A percentile compares a stretch with the other conserved stretches of the same genome.
These are phyloP conservation scores for Penstemon eatonii DNA, from an alignment of 257 asterid species.

Conservation along the genomic window DNA sequence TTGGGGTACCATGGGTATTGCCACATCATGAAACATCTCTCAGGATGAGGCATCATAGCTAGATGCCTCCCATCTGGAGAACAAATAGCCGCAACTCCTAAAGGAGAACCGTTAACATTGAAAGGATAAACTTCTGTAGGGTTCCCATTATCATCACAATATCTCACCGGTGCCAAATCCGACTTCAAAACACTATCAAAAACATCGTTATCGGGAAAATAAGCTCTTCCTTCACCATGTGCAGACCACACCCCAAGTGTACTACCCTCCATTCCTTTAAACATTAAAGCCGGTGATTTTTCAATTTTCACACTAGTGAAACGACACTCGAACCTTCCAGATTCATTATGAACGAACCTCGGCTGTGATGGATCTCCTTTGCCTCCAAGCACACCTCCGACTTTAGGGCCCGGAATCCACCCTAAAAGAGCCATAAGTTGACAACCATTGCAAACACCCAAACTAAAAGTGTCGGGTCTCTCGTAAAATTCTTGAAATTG, in stretches of 20 bases:
- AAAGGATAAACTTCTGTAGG: conserved; percentile 79
- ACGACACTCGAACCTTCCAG: conserved; percentile 84
- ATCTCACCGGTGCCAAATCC: conserved; percentile 68
- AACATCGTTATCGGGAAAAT: conserved; percentile 63
- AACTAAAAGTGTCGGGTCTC: conserved; percentile 78
- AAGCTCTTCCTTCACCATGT: conserved; percentile 93
- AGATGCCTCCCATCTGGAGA: conserved; percentile 95
- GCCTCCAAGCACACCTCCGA: conserved; percentile 69
- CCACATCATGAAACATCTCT: conserved; percentile 95
- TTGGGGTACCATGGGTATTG: conserved; percentile 95
- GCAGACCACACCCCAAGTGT: conserved; percentile 93
- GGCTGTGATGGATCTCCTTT: conserved; percentile 82
- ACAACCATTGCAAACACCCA: conserved; percentile 96
- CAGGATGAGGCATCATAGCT: conserved; percentile 97
- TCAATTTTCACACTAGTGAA: conserved; percentile 79
- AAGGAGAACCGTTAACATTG: conserved; percentile 73
- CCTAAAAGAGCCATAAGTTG: conserved; percentile 97
- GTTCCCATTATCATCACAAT: conserved; percentile 74
- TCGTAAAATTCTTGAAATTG: conserved; percentile 80
- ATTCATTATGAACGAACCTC: conserved; percentile 81
- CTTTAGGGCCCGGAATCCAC: conserved; percentile 86
- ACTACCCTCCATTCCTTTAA: conserved; percentile 91
- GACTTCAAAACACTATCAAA: conserved; percentile 44
- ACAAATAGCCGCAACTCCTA: conserved; percentile 87
- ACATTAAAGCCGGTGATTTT: conserved; percentile 78